Evolutionary conservation across 2,329 filamentous ascomycete genomes (phyloP), one percentile per base, ranked within the genome.

Genomic region (Fusarium penzigii): DNA sequence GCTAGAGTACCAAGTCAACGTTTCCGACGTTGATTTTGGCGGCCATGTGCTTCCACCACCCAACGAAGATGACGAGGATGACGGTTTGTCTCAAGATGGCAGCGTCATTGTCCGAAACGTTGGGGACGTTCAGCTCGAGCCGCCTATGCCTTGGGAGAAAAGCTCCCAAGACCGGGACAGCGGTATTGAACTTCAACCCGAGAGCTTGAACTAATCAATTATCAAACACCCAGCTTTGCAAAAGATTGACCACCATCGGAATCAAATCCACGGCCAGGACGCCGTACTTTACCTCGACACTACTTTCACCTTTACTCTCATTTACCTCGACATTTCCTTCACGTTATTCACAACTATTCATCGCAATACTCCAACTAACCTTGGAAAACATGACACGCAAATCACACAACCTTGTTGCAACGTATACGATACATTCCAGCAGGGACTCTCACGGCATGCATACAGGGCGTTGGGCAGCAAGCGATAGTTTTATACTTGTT

Each of bases 11-110:
- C 80, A 83, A 52, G 90, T 97, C 25, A 82, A 82, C 29, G 83
- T 89, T 9, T 89, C 85, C 59, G 93, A 97, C 65, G 80, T 96
- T 34, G 83, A 89, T 63, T 75, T 97, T 4, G 91, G 92, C 12
- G 92, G 92, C 0, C 83, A 91, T 17, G 88, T 96, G 2, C 77
- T 97, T 4, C 78, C 82, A 10, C 76, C 79, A 1, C 78, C 81
- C 0, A 89, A 93, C 56, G 88, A 92, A 44, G 73, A 85, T 6
- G 70, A 71, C 14, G 66, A 68, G 7, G 67, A 65, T 17, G 56
- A 61, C 17, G 55, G 57, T 17, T 56, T 55, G 29, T 54, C 60
- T 38, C 49, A 42, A 13, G 40, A 42, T 48, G 61, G 49, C 47
- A 25, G 53, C 49, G 57, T 62, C 52, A 39, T 58, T 17, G 46